These are phyloP conservation scores for Iberis amara DNA, from an alignment of 441 rosid species.

Conservation along the genomic window DNA sequence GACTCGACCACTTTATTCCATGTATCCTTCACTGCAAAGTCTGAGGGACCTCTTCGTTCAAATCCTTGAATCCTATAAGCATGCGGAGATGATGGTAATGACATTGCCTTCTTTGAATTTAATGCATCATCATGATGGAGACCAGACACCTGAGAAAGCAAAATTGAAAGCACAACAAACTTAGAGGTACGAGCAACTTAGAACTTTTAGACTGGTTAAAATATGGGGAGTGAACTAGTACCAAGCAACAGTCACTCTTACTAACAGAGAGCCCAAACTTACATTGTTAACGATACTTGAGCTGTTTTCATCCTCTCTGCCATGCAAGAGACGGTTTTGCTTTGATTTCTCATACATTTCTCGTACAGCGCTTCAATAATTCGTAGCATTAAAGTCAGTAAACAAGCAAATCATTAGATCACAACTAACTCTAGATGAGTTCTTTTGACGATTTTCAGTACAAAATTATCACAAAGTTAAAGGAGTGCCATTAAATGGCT, in stretches of 20 bases:
- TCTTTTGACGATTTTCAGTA: not conserved
- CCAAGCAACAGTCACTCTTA: slow-evolving; percentile 1
- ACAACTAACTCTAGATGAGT: slow-evolving; percentile 13
- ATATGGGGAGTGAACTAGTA: slow-evolving; percentile 3
- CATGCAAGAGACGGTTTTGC: slow-evolving; percentile 70
- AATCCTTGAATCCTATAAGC: slow-evolving; percentile 59
- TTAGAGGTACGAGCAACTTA: slow-evolving; percentile 3
- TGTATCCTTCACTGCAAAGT: slow-evolving; percentile 46
- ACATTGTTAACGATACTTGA: slow-evolving; percentile 27
- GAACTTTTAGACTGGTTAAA: slow-evolving; percentile 15
- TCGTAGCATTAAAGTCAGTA: slow-evolving; percentile 20
- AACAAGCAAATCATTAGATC: slow-evolving; percentile 5
- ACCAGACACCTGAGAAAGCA: slow-evolving; percentile 48
- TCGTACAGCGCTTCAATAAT: slow-evolving; percentile 80
- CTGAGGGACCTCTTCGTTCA: slow-evolving; percentile 59
- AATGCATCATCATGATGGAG: slow-evolving; percentile 47
- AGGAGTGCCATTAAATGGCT: not conserved
- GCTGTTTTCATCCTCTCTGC: slow-evolving; percentile 45
- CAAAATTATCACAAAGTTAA: slow-evolving; percentile 2
- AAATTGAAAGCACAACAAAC: slow-evolving; percentile 21
- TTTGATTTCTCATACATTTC: slow-evolving; percentile 92
- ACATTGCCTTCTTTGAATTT: slow-evolving; percentile 84
- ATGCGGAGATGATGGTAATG: slow-evolving; percentile 94
- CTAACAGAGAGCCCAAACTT: slow-evolving; percentile 24
- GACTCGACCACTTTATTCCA: slow-evolving; percentile 96